A percentile compares a stretch with the other conserved stretches of the same genome.
Conservation (phyloP, 768 basidiomycete genomes). For the Suillus fuscotomentosus region DNA sequence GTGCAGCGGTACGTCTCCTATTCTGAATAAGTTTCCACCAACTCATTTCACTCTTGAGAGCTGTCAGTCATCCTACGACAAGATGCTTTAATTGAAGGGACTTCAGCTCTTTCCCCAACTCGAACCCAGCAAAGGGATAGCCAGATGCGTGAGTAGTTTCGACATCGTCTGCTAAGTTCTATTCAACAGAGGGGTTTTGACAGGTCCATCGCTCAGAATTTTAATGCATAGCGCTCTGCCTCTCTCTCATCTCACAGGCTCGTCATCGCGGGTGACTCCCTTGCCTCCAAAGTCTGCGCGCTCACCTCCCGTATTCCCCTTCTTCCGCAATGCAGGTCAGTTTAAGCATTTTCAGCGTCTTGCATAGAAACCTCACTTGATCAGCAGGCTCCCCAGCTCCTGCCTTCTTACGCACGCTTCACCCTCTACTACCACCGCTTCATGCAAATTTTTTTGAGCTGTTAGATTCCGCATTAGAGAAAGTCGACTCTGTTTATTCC, state of each 20-base stretch:
- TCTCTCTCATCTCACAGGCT: conserved; percentile 8
- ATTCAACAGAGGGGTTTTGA: not conserved
- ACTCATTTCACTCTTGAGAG: not conserved
- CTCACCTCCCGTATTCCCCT: conserved; percentile 7
- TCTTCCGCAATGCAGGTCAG: conserved; percentile 15
- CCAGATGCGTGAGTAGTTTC: conserved; percentile 13
- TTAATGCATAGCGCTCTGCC: not conserved
- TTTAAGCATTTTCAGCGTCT: not conserved
- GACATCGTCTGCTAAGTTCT: no score
- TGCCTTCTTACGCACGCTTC: conserved; percentile 44
- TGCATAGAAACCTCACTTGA: not conserved
- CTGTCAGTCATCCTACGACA: not conserved
- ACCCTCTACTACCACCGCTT: conserved; percentile 54
- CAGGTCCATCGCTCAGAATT: conserved; percentile 16
- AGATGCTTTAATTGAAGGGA: not conserved
- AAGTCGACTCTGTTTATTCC: conserved; percentile 82
- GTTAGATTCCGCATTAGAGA: conserved; percentile 77
- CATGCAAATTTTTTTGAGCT: conserved; percentile 75
- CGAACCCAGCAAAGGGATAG: not conserved
- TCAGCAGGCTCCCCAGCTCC: conserved; percentile 14
- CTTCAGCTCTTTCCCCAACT: not conserved
- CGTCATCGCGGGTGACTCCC: conserved; percentile 5
- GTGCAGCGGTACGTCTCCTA: not conserved
- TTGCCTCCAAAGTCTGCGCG: conserved; percentile 7
- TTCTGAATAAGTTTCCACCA: not conserved